Evolutionary conservation across 148 eudicot species (phyloP), one percentile per base, ranked within the genome.

Genomic region (Heliamphora exappendiculata): DNA sequence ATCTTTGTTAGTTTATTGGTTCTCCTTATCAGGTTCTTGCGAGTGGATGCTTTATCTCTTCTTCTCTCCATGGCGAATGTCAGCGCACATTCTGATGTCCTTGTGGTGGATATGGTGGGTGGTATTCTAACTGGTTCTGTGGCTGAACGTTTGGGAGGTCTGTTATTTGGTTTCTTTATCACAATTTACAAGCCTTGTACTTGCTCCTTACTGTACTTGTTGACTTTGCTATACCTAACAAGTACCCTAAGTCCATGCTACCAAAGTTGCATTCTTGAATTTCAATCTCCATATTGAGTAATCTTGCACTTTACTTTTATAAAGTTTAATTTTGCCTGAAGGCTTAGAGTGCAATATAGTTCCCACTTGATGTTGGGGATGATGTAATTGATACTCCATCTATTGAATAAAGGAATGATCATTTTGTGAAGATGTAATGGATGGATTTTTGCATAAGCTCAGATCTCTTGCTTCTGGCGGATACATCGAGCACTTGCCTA

Each of bases 91-190:
- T 89, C 98, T 60, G 93, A 95, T 83, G 91, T 92, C 79, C 87
- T 95, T 72, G 83, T 88, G 75, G 86, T 95, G 73, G 97, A 95
- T 82, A 92, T 89, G 97, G 87, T 92, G 67, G 94, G 95, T 72
- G 98, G 98, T 72, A 71, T 95, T 47, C 77, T 91, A 83, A 92
- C 97, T 72, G 98, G 97, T 78, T 91, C 98, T 70, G 89, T 88
- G 63, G 97, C 97, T 65, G 98, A 95, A 82, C 94, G 97, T 51
- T 80, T 95, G 77, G 98, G 98, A 92, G 98, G 98, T 95, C 78
- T 44, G 28, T 69, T 68, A 54, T 76, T 20, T 73, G 16, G 36
- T 67, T 78, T 31, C 24, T 70, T 73, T 67, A 9, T 55, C 12
- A 60, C 28, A 60, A 68, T 22, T 24, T 8, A 19, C 70, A 11